Evolutionary conservation across 192 early-diverging fungal species (phyloP), one percentile per base, ranked within the genome.

Genomic region (Coemansia sp.): DNA sequence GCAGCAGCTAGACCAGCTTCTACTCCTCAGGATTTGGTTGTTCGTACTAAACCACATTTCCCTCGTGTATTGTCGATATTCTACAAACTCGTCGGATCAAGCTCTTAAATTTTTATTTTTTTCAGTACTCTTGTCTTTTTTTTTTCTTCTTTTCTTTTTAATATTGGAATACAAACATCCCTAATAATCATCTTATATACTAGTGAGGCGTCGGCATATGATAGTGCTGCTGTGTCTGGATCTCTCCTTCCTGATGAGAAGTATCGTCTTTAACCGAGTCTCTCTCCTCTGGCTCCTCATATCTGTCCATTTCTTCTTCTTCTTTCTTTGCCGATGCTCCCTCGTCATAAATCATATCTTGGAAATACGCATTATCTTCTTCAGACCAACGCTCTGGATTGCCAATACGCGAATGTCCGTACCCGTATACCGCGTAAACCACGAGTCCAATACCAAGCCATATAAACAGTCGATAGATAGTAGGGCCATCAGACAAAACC

Each of bases 401-500:
- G n/a, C 87, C 86, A 18, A 92, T 71, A 5, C 76, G 82, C 22
- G 92, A 93, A 61, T 88, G 72, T 9, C 85, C 70, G 64, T 83
- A 85, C 9, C 91, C 89, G 70, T 91, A 94, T 1, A 77, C 10
- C 3, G 84, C 68, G 59, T 95, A 96, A n/a, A 96, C 76, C 3
- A 94, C n/a, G 27, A 91, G 49, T 10, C 94, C 94, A 9, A 94
- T 66, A 0, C 63, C 91, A 62, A 92, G 84, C 94, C 94, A 94
- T 32, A 89, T 85, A 53, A 91, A 85, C 22, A 94, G 71, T 37
- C 94, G 89, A 70, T 86, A 84, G 58, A 92, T 90, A 10, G 88
- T 88, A 5, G 87, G 76, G 0, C 73, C 76, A 52, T 88, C 87
- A 6, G 91, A 87, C 53, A 88, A 80, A 12, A 87, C 87, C 41